phyloP scores from a whole-genome alignment of 805 yeast genomes.

The Suhomyces emberorum region DNA sequence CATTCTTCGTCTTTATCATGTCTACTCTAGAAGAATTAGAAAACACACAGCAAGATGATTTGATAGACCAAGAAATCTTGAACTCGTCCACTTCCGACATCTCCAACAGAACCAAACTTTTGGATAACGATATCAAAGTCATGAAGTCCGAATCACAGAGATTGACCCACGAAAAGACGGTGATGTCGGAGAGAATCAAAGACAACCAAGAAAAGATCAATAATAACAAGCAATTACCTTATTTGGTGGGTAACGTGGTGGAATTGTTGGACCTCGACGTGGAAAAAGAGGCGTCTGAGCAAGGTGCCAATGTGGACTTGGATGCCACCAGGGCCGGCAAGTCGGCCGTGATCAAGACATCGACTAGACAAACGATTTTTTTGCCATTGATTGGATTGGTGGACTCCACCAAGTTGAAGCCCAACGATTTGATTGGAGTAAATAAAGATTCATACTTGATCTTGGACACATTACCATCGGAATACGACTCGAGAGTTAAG shows the following conservation, averaged over 20 bases:
- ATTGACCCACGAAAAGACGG: slow-evolving; percentile 85
- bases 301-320: slow-evolving; percentile 92
- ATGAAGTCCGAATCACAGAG: slow-evolving; percentile 91
- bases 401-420: slow-evolving; percentile 85
- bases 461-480: slow-evolving; percentile 92
- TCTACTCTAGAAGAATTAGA: slow-evolving; percentile 84
- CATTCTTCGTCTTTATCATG: slow-evolving; percentile 40
- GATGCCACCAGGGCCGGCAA: slow-evolving; percentile 90
- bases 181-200: slow-evolving; percentile 89
- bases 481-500: slow-evolving; percentile 95
- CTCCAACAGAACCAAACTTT: slow-evolving; percentile 75
- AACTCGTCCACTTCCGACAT: slow-evolving; percentile 77
- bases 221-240: slow-evolving; percentile 93
- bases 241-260: slow-evolving; percentile 93
- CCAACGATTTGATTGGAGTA: slow-evolving; percentile 97
- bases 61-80: slow-evolving; percentile 79
- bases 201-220: slow-evolving; percentile 95
- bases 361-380: slow-evolving; percentile 96
- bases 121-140: slow-evolving; percentile 93
- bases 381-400: slow-evolving; percentile 94
- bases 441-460: slow-evolving; percentile 94
- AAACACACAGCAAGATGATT: slow-evolving; percentile 46
- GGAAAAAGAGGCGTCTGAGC: slow-evolving; percentile 76
- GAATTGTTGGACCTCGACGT: slow-evolving; percentile 87
- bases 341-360: slow-evolving; percentile 97